Base-by-base conservation (phyloP, 805 yeast genomes). In the Lachancea waltii region DNA sequence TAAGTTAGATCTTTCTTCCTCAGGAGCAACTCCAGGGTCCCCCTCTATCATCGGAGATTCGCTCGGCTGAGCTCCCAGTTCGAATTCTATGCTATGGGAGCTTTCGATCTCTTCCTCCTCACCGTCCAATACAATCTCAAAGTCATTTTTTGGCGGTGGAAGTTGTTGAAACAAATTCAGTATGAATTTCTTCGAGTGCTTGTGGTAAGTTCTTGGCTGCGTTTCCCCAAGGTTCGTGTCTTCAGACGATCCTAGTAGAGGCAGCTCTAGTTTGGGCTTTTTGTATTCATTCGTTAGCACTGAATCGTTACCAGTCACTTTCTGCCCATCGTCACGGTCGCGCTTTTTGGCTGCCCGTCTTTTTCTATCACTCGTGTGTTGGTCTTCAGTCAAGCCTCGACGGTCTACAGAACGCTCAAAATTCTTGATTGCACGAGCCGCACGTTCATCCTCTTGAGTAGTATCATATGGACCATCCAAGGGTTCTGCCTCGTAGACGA, bases 401-500 rank as follows among this genome's bases (percentile, higher is more conserved):
- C 54, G 54, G 2, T 65, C 58, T 0, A 78, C 75, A 4, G 53
- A 48, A 5, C 50, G 56, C 38, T 69, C 72, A 57, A 75, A 83
- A 14, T 53, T 58, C 1, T 42, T 43, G 30, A 66, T 57, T 1
- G 65, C 70, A 6, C 41, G 41, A 2, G 51, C 52, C 41, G 79
- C 76, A 3, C 46, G 44, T 10, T 48, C 49, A 10, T 61, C 60
- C 54, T 89, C 97, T n/a, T 71, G 75, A 0, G 67, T 50, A 0
- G 79, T 76, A 50, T 83, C 89, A 54, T 80, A 84, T 15, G 75
- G 60, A 0, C 95, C 96, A 0, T 63, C 65, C 3, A 68, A 71
- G 0, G 95, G 90, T 11, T 60, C 61, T 43, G 76, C 79, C 50
- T 87, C 92, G 50, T 83, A 81, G 0, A 90, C 85, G 7, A 89